Evolutionary conservation across 352 stramenopile species (phyloP), one percentile per base, ranked within the genome.

Genomic region (Phytophthora pinifolia): DNA sequence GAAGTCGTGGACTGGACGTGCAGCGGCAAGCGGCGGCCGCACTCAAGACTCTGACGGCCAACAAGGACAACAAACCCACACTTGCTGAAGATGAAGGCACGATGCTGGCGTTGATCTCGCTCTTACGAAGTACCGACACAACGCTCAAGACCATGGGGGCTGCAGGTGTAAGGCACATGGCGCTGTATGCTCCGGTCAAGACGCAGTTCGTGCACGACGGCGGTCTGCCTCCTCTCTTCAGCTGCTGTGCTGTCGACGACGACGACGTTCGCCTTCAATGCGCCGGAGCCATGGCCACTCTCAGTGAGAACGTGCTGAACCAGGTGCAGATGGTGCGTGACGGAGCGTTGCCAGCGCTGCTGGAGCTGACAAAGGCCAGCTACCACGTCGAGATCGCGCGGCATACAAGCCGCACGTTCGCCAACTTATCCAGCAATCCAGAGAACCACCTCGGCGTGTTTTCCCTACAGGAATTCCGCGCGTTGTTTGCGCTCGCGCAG

Each of bases 371-470:
- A 15, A 70, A 71, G 25, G 80, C 86, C 35, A 71, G 74, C 22
- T 63, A 94, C 42, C 72, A 93, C 61, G 35, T 61, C 6, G 79
- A 92, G 48, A 92, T 96, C 15, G 83, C 87, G n/a, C 73, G 88
- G 10, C 80, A 98, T 62, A 89, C 88, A 42, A 95, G 92, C 25
- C 86, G 92, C 17, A 66, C 82, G 27, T 97, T 98, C 53, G 90
- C 88, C 6, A 94, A 94, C 36, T 57, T 98, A 30, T 97, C 92
- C 7, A 94, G 90, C 45, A 97, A 98, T 42, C 74, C 89, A 1
- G 92, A 98, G 47, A 98, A 97, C 57, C 87, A 96, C 36, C 65
- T 93, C 12, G 83, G 74, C 1, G 83, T 96, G 17, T 98, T 98
- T 62, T 76, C 78, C 12, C 55, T 72, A 6, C 67, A 86, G 18